Evolutionary conservation across 768 basidiomycete genomes (phyloP).

Genomic region (Austroboletus festivus): DNA sequence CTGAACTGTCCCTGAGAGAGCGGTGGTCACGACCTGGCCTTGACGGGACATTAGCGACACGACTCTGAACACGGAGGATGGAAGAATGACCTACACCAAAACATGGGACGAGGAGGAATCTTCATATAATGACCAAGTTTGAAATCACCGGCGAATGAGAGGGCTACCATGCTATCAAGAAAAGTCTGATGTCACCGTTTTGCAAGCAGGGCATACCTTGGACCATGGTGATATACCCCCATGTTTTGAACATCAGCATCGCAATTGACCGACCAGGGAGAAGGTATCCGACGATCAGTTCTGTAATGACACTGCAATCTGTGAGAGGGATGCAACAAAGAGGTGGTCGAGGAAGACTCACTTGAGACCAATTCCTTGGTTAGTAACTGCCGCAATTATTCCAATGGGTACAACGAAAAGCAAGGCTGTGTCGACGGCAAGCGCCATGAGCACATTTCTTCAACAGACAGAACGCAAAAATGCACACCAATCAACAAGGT

Average conservation of each 20-base stretch:
- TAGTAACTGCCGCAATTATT: constrained; percentile 75
- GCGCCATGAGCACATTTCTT: not conserved
- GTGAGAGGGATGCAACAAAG: not conserved
- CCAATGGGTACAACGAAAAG: constrained; percentile 76
- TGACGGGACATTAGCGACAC: not conserved
- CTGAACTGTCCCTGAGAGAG: constrained; percentile 64
- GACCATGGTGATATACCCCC: constrained; percentile 62
- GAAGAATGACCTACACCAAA: constrained; percentile 40
- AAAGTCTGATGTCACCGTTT: not conserved
- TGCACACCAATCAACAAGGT: constrained; percentile 27
- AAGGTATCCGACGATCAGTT: constrained; percentile 60
- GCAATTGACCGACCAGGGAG: constrained; percentile 66
- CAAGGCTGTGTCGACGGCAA: constrained; percentile 27
- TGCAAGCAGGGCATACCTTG: constrained; percentile 27
- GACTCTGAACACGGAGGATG: not conserved
- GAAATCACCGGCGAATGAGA: constrained; percentile 67
- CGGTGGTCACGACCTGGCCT: constrained; percentile 59
- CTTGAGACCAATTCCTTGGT: constrained; percentile 66
- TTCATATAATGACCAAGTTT: constrained; percentile 79
- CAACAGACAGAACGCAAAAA: constrained; percentile 4
- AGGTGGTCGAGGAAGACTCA: constrained; percentile 1
- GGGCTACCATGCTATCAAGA: constrained; percentile 32
- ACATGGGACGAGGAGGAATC: constrained; percentile 65
- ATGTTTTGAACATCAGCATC: constrained; percentile 80
- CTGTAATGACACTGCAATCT: constrained; percentile 53